phyloP scores from a whole-genome alignment of 1,284 basidiomycete genomes.

The Anthracocystis walkeri region DNA sequence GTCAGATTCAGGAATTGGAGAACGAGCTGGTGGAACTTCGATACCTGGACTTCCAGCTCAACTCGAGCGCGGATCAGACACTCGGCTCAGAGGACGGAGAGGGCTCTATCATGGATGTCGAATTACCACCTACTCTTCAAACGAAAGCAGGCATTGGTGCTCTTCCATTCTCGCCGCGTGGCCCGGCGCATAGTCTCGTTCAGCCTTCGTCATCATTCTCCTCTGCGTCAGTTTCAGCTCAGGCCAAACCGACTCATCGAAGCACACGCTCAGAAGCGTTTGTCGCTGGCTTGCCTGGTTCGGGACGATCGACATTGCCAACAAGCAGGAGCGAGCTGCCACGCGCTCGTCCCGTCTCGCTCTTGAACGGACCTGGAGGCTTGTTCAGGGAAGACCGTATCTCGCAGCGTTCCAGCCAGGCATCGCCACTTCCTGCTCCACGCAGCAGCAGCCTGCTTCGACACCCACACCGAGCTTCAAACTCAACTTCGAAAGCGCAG shows the following conservation, averaged over 20 bases:
- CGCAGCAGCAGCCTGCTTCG: slow-evolving; percentile 43
- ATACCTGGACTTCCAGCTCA: slow-evolving; percentile 41
- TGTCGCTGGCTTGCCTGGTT: slow-evolving; percentile 26
- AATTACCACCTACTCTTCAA: slow-evolving; percentile 26
- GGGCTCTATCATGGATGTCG: slow-evolving; percentile 45
- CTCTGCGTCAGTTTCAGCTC: slow-evolving; percentile 11
- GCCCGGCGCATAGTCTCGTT: neutral
- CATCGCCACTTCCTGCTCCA: slow-evolving; percentile 35
- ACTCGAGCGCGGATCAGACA: slow-evolving; percentile 38
- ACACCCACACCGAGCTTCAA: slow-evolving; percentile 9
- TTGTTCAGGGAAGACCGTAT: slow-evolving; percentile 29
- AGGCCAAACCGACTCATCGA: slow-evolving; percentile 28
- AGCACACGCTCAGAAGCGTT: slow-evolving; percentile 36
- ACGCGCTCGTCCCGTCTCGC: slow-evolving; percentile 40
- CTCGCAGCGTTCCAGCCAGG: slow-evolving; percentile 28
- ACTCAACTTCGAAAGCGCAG: slow-evolving; percentile 14
- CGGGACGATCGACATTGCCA: slow-evolving; percentile 22
- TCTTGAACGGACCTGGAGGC: slow-evolving; percentile 43
- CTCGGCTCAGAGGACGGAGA: slow-evolving; percentile 43
- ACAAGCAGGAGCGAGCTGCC: slow-evolving; percentile 33
- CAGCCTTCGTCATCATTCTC: slow-evolving; percentile 24
- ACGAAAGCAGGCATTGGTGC: slow-evolving; percentile 6
- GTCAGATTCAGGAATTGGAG: slow-evolving; percentile 46
- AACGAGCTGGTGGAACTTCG: slow-evolving; percentile 41
- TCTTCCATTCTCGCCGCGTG: slow-evolving; percentile 19